A percentile compares a stretch with the other conserved stretches of the same genome.
Evolutionary conservation across 768 basidiomycete genomes (phyloP).

Genomic region (Hypholoma sublateritium): DNA sequence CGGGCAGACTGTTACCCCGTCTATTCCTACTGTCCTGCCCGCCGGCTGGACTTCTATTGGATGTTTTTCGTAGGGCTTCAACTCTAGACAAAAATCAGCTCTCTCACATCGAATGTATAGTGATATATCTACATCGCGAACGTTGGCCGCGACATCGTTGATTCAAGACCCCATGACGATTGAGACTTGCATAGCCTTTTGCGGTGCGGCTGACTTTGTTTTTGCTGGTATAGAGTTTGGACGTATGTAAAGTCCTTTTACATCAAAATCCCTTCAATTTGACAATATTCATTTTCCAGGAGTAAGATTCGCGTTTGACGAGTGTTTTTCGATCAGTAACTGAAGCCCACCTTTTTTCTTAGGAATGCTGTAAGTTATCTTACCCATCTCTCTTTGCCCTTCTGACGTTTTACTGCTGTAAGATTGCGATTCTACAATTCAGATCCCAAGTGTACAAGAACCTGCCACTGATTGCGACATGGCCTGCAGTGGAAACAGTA

Average conservation of each 20-base stretch:
- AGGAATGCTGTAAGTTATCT: constrained; percentile 41
- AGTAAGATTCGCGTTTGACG: not conserved
- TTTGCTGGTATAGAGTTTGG: constrained; percentile 69
- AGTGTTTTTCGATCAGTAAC: not conserved
- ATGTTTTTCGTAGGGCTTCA: constrained; percentile 44
- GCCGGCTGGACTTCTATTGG: constrained; percentile 47
- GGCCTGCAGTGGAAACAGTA: constrained; percentile 52
- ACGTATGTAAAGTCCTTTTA: constrained; percentile 28
- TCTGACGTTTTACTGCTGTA: not conserved
- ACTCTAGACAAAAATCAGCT: not conserved
- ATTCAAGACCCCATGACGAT: constrained; percentile 56
- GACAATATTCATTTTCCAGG: not conserved
- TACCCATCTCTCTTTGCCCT: not conserved
- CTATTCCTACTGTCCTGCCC: constrained; percentile 35
- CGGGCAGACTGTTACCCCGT: constrained; percentile 9
- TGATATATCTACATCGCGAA: constrained; percentile 45
- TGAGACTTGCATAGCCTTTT: constrained; percentile 42
- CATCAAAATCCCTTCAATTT: not conserved
- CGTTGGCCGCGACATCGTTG: constrained; percentile 44
- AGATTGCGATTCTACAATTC: constrained; percentile 64
- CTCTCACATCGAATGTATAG: constrained; percentile 11
- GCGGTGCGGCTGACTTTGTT: constrained; percentile 35
- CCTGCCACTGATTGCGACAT: constrained; percentile 48
- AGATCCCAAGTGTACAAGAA: constrained; percentile 44
- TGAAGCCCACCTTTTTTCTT: not conserved